A percentile compares a stretch with the other conserved stretches of the same genome.
These are phyloP conservation scores for Candida nonsorbophila DNA, from an alignment of 805 yeast species.

Conservation along the genomic window DNA sequence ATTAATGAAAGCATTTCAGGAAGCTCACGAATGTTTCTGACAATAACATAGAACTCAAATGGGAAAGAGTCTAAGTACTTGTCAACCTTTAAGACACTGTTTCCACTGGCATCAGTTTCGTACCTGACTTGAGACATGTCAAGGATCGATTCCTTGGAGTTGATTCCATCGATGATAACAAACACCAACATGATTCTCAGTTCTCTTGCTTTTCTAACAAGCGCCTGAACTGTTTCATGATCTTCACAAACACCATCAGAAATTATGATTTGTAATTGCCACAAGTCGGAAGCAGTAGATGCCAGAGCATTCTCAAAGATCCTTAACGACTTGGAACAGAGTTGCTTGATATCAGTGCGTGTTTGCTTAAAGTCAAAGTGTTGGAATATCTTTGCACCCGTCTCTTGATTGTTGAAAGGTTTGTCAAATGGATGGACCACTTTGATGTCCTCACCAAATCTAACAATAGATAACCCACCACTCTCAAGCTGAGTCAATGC, in stretches of 20 bases:
- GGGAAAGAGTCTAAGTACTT: constrained; percentile 92
- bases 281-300: constrained; percentile 53
- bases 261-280: constrained; percentile 90
- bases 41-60: constrained; percentile 94
- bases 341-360: constrained; percentile 73
- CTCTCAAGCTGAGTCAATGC: constrained; percentile 92
- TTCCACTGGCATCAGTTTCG: constrained; percentile 62
- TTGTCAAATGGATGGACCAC: constrained; percentile 87
- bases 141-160: constrained; percentile 77
- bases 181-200: constrained; percentile 91
- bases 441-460: constrained; percentile 79
- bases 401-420: constrained; percentile 69
- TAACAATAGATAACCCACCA: constrained; percentile 85
- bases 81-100: constrained; percentile 66
- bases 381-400: constrained; percentile 80
- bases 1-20: constrained; percentile 90
- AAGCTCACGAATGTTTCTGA: constrained; percentile 78
- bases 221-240: constrained; percentile 73
- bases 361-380: constrained; percentile 89
- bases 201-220: constrained; percentile 89
- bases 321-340: constrained; percentile 66
- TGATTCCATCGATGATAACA: constrained; percentile 87
- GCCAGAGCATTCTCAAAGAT: constrained; percentile 61
- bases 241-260: constrained; percentile 98
- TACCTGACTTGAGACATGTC: constrained; percentile 94